Percentiles rank a stretch among this genome's conserved stretches.
Evolutionary conservation across 148 eudicot species (phyloP).

Genomic region (Tetragonia tetragonoides): DNA sequence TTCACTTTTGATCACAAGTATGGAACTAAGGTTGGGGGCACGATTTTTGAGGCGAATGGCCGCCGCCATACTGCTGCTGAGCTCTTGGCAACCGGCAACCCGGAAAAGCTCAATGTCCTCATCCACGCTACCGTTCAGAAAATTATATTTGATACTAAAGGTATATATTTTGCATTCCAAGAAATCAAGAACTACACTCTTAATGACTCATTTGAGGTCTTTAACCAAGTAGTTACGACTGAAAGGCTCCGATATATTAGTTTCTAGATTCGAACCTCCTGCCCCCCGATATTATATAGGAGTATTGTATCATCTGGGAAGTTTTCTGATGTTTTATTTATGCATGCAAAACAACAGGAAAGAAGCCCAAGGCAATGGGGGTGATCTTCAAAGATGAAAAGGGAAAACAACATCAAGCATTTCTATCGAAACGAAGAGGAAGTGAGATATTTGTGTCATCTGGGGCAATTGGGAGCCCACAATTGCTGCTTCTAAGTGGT

Average conservation of each 20-base stretch:
- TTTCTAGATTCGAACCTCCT: too few species aligned
- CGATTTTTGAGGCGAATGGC: conserved; percentile 67
- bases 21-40: conserved; percentile 96
- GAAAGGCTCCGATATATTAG: too few species aligned
- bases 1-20: conserved; percentile 85
- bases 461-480: conserved; percentile 96
- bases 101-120: conserved; percentile 54
- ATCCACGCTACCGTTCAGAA: conserved; percentile 75
- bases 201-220: too few species aligned
- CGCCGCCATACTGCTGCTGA: conserved; percentile 89
- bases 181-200: too few species aligned
- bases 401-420: conserved; percentile 56
- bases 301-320: too few species aligned
- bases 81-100: conserved; percentile 62
- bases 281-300: too few species aligned
- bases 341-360: conserved; percentile 32
- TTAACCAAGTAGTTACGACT: too few species aligned
- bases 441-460: conserved; percentile 72
- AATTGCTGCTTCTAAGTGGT: conserved; percentile 79
- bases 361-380: conserved; percentile 70
- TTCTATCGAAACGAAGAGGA: conserved; percentile 40
- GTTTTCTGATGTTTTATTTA: too few species aligned
- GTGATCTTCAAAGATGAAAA: conserved; percentile 81
- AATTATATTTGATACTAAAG: conserved; percentile 52
- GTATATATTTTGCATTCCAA: conserved; percentile 12